These are phyloP conservation scores for Tylopilus cervinicoccineus DNA, from an alignment of 768 basidiomycete species.

Conservation along the genomic window DNA sequence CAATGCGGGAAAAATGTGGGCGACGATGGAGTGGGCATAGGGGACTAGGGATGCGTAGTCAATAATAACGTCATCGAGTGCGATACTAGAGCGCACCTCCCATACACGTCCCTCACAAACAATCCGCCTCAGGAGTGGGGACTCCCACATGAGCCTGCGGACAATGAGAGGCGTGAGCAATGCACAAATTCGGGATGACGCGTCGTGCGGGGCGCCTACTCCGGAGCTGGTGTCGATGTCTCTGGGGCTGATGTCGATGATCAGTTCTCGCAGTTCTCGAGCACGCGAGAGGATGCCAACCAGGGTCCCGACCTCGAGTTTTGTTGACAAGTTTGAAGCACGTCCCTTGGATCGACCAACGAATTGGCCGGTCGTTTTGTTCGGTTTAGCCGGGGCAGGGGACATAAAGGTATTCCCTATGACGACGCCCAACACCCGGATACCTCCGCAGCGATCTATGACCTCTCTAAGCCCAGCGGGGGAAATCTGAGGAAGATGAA, in stretches of 20 bases:
- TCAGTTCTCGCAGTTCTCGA: conserved; percentile 10
- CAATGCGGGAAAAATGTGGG: conserved; percentile 7
- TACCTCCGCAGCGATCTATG: conserved; percentile 16
- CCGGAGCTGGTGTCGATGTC: neutral
- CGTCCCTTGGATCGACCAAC: neutral
- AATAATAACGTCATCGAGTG: neutral
- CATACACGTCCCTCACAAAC: conserved; percentile 50
- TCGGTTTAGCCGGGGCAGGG: neutral
- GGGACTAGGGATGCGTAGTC: conserved; percentile 6
- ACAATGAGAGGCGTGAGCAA: conserved; percentile 40
- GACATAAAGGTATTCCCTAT: conserved; percentile 10
- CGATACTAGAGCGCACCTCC: conserved; percentile 39
- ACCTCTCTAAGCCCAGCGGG: conserved; percentile 19
- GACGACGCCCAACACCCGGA: conserved; percentile 18
- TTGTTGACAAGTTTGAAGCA: neutral
- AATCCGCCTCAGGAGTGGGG: conserved; percentile 39
- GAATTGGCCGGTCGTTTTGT: neutral
- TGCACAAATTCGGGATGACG: conserved; percentile 4
- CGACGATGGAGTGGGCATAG: conserved; percentile 6
- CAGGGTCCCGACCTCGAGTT: conserved; percentile 15
- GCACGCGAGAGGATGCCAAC: conserved; percentile 14
- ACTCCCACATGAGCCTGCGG: conserved; percentile 41
- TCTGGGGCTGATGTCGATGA: conserved; percentile 14
- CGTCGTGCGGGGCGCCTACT: neutral
- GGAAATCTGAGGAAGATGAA: conserved; percentile 22